Base-by-base conservation (phyloP, 208 protist species). In the Trypanosoma lewisi region DNA sequence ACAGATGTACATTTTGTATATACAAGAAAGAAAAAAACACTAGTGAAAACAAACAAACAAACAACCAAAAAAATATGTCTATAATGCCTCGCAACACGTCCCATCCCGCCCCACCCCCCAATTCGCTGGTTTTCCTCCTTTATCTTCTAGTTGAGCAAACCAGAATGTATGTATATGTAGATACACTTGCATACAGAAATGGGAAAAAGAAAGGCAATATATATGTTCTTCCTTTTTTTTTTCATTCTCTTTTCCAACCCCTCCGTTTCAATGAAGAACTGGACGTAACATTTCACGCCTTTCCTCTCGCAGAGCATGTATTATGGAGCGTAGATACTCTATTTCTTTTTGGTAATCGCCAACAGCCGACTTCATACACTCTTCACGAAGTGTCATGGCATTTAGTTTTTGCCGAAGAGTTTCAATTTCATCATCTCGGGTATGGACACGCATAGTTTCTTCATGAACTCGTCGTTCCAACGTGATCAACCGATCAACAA, bases 271-370 rank as follows among this genome's bases (percentile, higher is more conserved):
- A 17, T 31, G 16, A 27, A 58, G 16, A 33, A 50, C 30, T 17
- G 60, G 31, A 44, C 62, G 51, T 17, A 84, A 53, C 42, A 55
- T 28, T 39, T 75, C 75, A 21, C 71, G 61, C 39, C 72, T 54
- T 45, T 81, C 77, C 37, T 48, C 60, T 21, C 77, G 71, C 34
- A 78, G 48, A 0, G 64, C 66, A 12, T 51, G 50, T 14, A 83
- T 61, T 30, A 63, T 47, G 9, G 25, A 45, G 3, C 59, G 23
- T 21, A 78, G 58, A 25, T 70, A 67, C 33, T 75, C 61, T 36
- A 63, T 51, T 53, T 83, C 69, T 27, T 33, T 44, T n/a, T 70
- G 27, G 36, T 77, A 72, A 42, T 71, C 64, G 16, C n/a, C 21
- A 27, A 67, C 8, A 44, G 64, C 59, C 16, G 71, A 60, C 21